phyloP scores from a whole-genome alignment of 1,284 basidiomycete species.

The Pascua guehoae region DNA sequence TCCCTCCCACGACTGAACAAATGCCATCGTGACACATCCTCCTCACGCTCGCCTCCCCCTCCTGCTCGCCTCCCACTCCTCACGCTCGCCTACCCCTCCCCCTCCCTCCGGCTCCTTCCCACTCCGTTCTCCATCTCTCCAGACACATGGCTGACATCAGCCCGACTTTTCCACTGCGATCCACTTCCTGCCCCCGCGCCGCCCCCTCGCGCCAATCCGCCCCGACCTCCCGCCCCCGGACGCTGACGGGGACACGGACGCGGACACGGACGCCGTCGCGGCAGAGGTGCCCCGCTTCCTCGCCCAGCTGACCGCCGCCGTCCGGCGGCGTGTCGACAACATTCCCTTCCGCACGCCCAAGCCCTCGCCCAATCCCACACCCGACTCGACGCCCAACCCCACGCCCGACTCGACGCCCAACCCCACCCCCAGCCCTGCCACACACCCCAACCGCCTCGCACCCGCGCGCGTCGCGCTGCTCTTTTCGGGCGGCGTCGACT shows the following conservation, averaged over 20 bases:
- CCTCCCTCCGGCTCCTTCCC: too few relatives aligned
- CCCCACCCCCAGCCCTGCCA: background rate
- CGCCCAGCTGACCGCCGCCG: conserved; percentile 29
- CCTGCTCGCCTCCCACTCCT: too few relatives aligned
- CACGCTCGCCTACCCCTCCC: too few relatives aligned
- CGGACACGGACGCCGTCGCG: conserved; percentile 7
- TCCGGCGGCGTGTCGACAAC: conserved; percentile 50
- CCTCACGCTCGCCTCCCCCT: too few relatives aligned
- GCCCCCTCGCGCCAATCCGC: background rate
- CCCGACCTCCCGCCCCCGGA: conserved; percentile 8
- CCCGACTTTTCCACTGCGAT: background rate
- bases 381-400: too few relatives aligned
- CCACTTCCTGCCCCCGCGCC: too few relatives aligned
- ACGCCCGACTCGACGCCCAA: too few relatives aligned
- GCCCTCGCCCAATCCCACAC: conserved; percentile 8
- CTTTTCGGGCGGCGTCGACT: conserved; percentile 96
- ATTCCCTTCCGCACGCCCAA: conserved; percentile 40
- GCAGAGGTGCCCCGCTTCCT: conserved; percentile 42
- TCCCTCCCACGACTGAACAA: too few relatives aligned
- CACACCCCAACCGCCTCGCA: background rate
- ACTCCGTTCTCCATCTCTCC: too few relatives aligned
- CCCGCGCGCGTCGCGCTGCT: conserved; percentile 71
- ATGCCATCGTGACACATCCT: too few relatives aligned
- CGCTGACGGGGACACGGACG: background rate
- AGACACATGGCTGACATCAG: too few relatives aligned